Evolutionary conservation across 345 rosid species (phyloP), one percentile per base, ranked within the genome.

Genomic region (Euclidium syriacum): DNA sequence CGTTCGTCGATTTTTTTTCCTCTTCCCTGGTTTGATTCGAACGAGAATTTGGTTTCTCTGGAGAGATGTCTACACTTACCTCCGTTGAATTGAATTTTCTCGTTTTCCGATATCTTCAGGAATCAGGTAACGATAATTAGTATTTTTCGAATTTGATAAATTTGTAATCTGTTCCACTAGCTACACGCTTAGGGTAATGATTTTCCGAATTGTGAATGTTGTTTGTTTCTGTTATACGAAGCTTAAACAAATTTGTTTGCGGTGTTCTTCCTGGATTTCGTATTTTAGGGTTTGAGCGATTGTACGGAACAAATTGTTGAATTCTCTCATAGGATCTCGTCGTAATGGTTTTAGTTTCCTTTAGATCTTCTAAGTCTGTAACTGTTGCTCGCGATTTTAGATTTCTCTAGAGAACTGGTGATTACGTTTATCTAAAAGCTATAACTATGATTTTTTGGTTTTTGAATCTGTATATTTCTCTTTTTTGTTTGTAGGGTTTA

Each of bases 41-140:
- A 56, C 15, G 24, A 27, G 34, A 41, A 52, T 32, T 26, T 11
- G 49, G 68, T 1, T 7, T 24, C n/a, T n/a, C n/a, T 12, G 18
- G 62, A 71, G 62, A 71, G 23, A 85, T 94, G 96, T 46, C 90
- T 18, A 59, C 90, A 18, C 78, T 94, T 25, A 85, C 88, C 56
- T 90, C 97, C 52, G 81, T 78, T 41, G 96, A 94, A 51, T 61
- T 94, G 80, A 94, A 94, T 78, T 90, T 73, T 72, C 90, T 94
- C 52, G 83, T 90, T 56, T 94, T 90, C 71, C 96, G 97, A 17
- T 94, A 90, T 71, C 91, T 94, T 77, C 95, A 85, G 49, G 99
- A 94, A 55, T 94, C 99, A 58, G 97, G 97, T 85, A n/a, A 62
- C 34, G 51, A 10, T 14, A 5, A 6, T 17, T 24, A 14, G 5